phyloP scores from a whole-genome alignment of 1,139 yeast species.

The Geotrichum europaeum region DNA sequence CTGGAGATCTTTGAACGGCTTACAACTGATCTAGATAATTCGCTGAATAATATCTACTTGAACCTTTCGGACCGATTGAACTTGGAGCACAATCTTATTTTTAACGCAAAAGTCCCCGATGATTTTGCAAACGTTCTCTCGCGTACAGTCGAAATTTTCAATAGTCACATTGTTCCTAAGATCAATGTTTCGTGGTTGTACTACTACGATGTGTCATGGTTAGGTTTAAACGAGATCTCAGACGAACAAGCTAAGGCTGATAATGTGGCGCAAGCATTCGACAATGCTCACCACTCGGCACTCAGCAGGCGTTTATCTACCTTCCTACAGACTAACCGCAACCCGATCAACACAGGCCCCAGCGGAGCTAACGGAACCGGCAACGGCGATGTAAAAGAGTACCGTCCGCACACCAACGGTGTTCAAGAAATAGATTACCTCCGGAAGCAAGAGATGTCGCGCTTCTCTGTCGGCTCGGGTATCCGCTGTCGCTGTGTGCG shows the following conservation, averaged over 20 bases:
- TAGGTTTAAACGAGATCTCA: conserved; percentile 42
- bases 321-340: not conserved
- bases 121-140: conserved; percentile 40
- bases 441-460: conserved; percentile 31
- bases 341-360: not conserved
- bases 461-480: conserved; percentile 21
- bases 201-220: conserved; percentile 69
- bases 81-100: conserved; percentile 60
- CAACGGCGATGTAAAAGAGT: not conserved
- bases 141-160: conserved; percentile 34
- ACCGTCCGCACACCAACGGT: not conserved
- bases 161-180: conserved; percentile 27
- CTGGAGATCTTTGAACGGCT: conserved; percentile 58
- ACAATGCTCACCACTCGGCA: conserved; percentile 13
- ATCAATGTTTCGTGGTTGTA: conserved; percentile 43
- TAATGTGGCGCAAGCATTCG: not conserved
- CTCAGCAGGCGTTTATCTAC: not conserved
- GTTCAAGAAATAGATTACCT: conserved; percentile 27
- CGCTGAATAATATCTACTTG: conserved; percentile 30
- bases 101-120: conserved; percentile 53
- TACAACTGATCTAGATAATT: conserved; percentile 47
- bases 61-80: conserved; percentile 30
- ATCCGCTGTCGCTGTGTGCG: conserved; percentile 51
- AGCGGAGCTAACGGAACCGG: not conserved
- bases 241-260: conserved; percentile 14